Conservation (phyloP, 306 rosid genomes). For the Castanea sativa region DNA sequence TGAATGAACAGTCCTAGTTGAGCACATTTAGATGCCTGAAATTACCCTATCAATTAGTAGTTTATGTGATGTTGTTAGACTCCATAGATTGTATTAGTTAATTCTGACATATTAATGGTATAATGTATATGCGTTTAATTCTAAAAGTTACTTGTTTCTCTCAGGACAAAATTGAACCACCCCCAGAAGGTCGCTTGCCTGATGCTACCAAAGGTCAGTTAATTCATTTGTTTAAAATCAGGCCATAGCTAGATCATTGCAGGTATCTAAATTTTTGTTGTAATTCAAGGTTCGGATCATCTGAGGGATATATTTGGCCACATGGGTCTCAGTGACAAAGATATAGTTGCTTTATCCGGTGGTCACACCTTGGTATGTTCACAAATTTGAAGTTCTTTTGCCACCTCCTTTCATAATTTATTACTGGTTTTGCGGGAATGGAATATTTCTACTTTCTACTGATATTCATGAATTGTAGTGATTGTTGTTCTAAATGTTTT, state of each 20-base stretch:
- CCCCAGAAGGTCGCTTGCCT: conserved; percentile 73
- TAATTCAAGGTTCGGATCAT: conserved; percentile 51
- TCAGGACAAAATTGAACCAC: conserved; percentile 57
- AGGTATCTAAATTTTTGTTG: background rate
- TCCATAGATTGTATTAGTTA: background rate
- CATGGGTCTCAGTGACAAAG: conserved; percentile 66
- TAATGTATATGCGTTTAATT: background rate
- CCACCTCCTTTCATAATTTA: background rate
- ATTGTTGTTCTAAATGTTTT: background rate
- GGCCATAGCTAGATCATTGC: background rate
- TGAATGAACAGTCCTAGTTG: too few relatives aligned
- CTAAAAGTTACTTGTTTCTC: background rate
- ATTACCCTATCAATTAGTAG: too few relatives aligned
- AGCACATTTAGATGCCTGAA: too few relatives aligned
- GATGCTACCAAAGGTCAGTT: conserved; percentile 49
- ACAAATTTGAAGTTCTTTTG: background rate
- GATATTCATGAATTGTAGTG: background rate
- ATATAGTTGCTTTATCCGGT: conserved; percentile 65
- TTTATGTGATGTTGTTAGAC: too few relatives aligned
- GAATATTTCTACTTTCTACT: background rate
- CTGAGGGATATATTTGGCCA: conserved; percentile 59
- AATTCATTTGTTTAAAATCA: background rate
- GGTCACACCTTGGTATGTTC: conserved; percentile 65
- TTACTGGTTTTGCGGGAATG: background rate
- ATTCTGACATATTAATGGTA: background rate